Base-by-base conservation (phyloP, 192 early-diverging fungal genomes). In the Obelidium mucronatum region DNA sequence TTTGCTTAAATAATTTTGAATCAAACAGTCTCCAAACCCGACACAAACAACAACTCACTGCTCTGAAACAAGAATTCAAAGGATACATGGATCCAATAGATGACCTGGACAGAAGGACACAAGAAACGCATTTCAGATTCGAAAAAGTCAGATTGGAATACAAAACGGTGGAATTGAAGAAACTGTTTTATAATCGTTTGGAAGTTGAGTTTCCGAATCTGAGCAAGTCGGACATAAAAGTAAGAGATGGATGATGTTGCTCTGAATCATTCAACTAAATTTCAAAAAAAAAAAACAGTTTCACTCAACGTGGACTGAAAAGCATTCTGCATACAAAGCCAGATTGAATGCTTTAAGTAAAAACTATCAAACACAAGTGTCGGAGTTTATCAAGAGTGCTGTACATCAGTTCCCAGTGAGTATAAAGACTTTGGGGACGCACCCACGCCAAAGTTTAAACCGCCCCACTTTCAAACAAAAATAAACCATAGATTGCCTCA, bases 101-200 rank as follows among this genome's bases (percentile, higher is more conserved):
- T 40, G 62, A 65, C 58, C 53, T 35, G 17, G 72, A 74, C 33
- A 39, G 59, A 40, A 39, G 72, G 59, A 44, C 22, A 33, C 13
- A 28, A 35, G 56, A 60, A 31, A 51, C 39, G 37, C 56, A 63
- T 42, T 74, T 74, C 31, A 31, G 59, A 5, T 63, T 74, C 42
- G 72, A 74, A 40, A 74, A 74, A 33, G 5, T 74, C 5, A 48
- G 58, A 11, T 22, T 44, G 6, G 72, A 74, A 33, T 74, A 74
- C 40, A 74, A 62, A 35, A 31, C 34, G 26, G 40, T 59, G 3
- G n/a, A 17, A 3, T 56, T 62, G 13, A 34, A 17, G 22, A 74
- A 63, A 33, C 40, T 74, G 13, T 63, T 33, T 35, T 24, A 35
- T 11, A 63, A 74, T 40, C 56, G 72, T n/a, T 37, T 74, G 58